Evolutionary conservation across 179 eudicot genomes (phyloP), one percentile per base, ranked within the genome.

Genomic region (Vitellaria paradoxa): DNA sequence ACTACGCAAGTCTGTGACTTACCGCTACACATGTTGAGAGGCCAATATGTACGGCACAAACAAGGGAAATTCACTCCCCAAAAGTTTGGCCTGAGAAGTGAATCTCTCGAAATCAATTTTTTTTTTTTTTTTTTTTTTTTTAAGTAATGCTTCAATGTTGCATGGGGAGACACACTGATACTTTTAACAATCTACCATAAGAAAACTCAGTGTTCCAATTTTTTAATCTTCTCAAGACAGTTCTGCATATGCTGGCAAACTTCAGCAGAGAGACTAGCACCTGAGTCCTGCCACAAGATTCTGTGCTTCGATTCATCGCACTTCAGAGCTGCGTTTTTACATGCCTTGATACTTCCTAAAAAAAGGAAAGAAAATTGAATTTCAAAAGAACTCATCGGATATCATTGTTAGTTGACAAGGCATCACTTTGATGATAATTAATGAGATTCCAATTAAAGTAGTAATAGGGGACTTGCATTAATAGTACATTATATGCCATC

Each of bases 291-390:
- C 80, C 90, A 89, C 79, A 83, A 86, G n/a, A 88, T 91, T 82
- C 87, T 93, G 69, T 87, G 89, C 79, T 94, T 94, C 77, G 80
- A 82, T 79, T 89, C 89, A 66, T 92, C 97, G 77, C 93, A 92
- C 84, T 84, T 87, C 82, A 88, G 65, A 15, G 97, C 96, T 71
- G 97, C 94, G 62, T 78, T 82, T 88, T 74, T 94, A 77, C 98
- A 94, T 9, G 96, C 98, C 80, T 79, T 88, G 64, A 92, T 88
- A 71, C 93, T 91, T 68, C 98, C 98, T 92, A 67, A 49, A 76
- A 11, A 59, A 45, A 75, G 69, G 74, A 70, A 18, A 57, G 15
- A 55, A 73, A 50, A 30, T 11, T 23, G 37, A 20, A 62, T n/a
- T 49, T 49, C 10, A 49, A 49, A 49, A 49, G 52, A 49, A 49